Conservation (phyloP, 2,329 filamentous ascomycete species). For the Aspergillus sp. region DNA sequence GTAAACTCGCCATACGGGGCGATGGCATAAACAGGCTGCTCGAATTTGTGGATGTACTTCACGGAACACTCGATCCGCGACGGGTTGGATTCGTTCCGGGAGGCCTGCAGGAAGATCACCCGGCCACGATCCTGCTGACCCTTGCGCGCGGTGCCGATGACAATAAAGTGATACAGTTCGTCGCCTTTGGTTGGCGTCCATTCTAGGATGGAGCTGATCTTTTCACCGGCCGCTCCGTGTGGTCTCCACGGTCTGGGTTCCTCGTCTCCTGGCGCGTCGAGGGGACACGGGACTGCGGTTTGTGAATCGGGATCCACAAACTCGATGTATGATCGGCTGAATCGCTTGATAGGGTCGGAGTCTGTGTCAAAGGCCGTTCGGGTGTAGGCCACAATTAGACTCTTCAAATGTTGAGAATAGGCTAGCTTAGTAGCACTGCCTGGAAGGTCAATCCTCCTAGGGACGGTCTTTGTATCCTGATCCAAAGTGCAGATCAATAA, state of each 20-base stretch:
- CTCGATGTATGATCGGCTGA: conserved; percentile 34
- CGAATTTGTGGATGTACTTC: conserved; percentile 37
- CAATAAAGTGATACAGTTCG: conserved; percentile 40
- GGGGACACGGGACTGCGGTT: conserved; percentile 15
- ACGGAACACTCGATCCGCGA: conserved; percentile 32
- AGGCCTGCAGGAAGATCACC: conserved; percentile 39
- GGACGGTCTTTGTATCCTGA: conserved; percentile 39
- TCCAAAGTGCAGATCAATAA: conserved; percentile 51
- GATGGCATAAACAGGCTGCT: conserved; percentile 54
- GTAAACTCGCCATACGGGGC: conserved; percentile 47
- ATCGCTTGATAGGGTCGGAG: conserved; percentile 28
- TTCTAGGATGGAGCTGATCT: conserved; percentile 41
- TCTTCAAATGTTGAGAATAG: conserved; percentile 46
- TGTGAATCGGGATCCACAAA: conserved; percentile 40
- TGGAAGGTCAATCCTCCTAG: conserved; percentile 38
- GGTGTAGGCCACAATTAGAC: conserved; percentile 51
- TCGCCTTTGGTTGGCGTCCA: conserved; percentile 38
- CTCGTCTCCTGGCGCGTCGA: conserved; percentile 6
- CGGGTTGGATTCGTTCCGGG: conserved; percentile 23
- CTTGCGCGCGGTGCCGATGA: conserved; percentile 38
- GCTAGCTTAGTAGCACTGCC: conserved; percentile 44
- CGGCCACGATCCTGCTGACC: conserved; percentile 31
- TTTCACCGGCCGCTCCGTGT: conserved; percentile 38
- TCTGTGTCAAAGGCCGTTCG: conserved; percentile 25
- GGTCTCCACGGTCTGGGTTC: conserved; percentile 24